These are phyloP conservation scores for Pseudopithomyces maydicus DNA, from an alignment of 2,329 filamentous ascomycete genomes.

Conservation along the genomic window DNA sequence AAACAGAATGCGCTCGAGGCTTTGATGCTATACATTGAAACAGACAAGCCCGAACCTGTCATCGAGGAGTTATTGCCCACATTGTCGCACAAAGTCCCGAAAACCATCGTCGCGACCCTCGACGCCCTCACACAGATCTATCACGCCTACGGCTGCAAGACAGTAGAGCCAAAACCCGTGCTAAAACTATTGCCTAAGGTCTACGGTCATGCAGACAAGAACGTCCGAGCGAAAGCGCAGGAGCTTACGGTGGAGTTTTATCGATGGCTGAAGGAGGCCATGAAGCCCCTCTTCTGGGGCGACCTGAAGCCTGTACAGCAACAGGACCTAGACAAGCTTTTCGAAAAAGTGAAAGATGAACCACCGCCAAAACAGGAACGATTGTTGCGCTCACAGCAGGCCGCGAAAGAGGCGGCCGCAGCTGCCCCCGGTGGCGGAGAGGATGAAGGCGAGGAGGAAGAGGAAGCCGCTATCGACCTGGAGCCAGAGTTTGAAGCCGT, in stretches of 20 bases:
- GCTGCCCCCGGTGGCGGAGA: slow-evolving; percentile 60
- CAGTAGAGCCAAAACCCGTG: slow-evolving; percentile 88
- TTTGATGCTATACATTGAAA: slow-evolving; percentile 84
- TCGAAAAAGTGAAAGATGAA: slow-evolving; percentile 91
- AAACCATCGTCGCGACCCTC: slow-evolving; percentile 78
- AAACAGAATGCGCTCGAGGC: slow-evolving; percentile 88
- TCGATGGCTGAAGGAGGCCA: slow-evolving; percentile 93
- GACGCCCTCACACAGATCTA: slow-evolving; percentile 81
- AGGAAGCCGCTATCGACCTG: slow-evolving; percentile 72
- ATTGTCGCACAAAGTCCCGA: slow-evolving; percentile 86
- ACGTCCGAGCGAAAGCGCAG: slow-evolving; percentile 91
- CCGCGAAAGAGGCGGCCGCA: slow-evolving; percentile 73
- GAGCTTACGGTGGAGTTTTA: slow-evolving; percentile 93
- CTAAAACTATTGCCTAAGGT: slow-evolving; percentile 87
- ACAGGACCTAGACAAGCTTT: slow-evolving; percentile 88
- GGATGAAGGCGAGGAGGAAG: slow-evolving; percentile 58
- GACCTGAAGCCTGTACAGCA: slow-evolving; percentile 96
- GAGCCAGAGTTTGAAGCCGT: slow-evolving; percentile 74
- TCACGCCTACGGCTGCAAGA: slow-evolving; percentile 93
- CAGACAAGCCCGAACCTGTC: slow-evolving; percentile 83
- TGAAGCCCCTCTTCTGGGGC: slow-evolving; percentile 97
- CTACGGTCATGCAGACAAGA: slow-evolving; percentile 97
- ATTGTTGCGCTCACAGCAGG: slow-evolving; percentile 86
- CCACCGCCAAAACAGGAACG: slow-evolving; percentile 87
- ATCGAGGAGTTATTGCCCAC: slow-evolving; percentile 88